Evolutionary conservation across 1,139 yeast species (phyloP).

Genomic region (Debaryomyces psychrophilus): DNA sequence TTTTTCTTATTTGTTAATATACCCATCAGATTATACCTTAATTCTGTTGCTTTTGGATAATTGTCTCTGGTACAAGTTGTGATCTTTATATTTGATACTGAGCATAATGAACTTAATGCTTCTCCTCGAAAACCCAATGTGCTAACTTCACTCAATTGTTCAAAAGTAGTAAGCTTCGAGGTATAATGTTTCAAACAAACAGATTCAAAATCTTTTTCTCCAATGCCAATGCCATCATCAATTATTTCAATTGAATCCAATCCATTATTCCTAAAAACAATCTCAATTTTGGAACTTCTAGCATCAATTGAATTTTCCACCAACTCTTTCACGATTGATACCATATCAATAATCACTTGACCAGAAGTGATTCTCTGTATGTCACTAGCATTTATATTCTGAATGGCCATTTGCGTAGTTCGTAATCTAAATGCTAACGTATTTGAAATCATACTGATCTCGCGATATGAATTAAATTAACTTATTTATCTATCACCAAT

Average conservation of each 20-base stretch:
- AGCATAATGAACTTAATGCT: constrained; percentile 75
- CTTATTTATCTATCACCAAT: neutral
- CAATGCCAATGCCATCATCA: constrained; percentile 83
- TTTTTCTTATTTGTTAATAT: constrained; percentile 34
- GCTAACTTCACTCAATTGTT: constrained; percentile 53
- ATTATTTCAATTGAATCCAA: constrained; percentile 66
- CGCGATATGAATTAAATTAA: neutral
- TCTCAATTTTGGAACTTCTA: constrained; percentile 63
- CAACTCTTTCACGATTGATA: constrained; percentile 79
- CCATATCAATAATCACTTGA: constrained; percentile 82
- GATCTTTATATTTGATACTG: constrained; percentile 57
- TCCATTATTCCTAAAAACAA: constrained; percentile 71
- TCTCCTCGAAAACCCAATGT: constrained; percentile 87
- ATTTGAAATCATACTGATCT: neutral
- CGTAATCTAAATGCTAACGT: neutral
- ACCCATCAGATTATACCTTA: constrained; percentile 61
- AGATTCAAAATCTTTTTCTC: constrained; percentile 55
- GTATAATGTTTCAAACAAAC: constrained; percentile 79
- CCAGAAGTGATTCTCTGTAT: constrained; percentile 85
- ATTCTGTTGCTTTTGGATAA: constrained; percentile 59
- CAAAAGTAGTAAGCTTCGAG: constrained; percentile 67
- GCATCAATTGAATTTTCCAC: constrained; percentile 90
- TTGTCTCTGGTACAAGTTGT: constrained; percentile 54
- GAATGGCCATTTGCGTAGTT: constrained; percentile 25
- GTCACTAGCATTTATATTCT: constrained; percentile 47